phyloP scores from a whole-genome alignment of 2,329 filamentous ascomycete genomes.

The Ascochyta clinopodiicola region DNA sequence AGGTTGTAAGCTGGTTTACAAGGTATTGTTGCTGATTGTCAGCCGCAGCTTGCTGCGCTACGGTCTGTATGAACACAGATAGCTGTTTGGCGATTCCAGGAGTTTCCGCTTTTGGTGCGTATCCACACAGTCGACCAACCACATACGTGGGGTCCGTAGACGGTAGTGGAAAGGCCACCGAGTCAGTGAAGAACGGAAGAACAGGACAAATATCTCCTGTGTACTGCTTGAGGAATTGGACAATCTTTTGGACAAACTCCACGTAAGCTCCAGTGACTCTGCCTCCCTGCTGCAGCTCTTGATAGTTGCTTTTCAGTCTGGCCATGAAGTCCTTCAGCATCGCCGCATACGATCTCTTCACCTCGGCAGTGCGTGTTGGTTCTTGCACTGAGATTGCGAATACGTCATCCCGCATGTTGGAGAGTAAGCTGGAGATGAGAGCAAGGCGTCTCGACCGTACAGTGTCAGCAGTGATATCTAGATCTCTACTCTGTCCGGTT shows the following conservation, averaged over 20 bases:
- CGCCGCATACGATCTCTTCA: slow-evolving; percentile 57
- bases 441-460: slow-evolving; percentile 61
- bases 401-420: slow-evolving; percentile 64
- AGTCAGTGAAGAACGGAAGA: slow-evolving; percentile 67
- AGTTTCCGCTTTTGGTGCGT: slow-evolving; percentile 60
- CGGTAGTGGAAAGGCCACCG: slow-evolving; percentile 65
- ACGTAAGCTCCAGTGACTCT: slow-evolving; percentile 62
- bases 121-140: slow-evolving; percentile 65
- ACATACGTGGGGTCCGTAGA: slow-evolving; percentile 67
- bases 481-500: slow-evolving; percentile 46
- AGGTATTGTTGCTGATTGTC: slow-evolving; percentile 65
- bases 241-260: slow-evolving; percentile 65
- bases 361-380: slow-evolving; percentile 37
- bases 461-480: slow-evolving; percentile 59
- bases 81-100: slow-evolving; percentile 61
- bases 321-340: slow-evolving; percentile 64
- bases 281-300: slow-evolving; percentile 54
- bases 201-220: slow-evolving; percentile 63
- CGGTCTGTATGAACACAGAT: slow-evolving; percentile 64
- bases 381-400: slow-evolving; percentile 43
- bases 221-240: slow-evolving; percentile 67
- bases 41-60: slow-evolving; percentile 64
- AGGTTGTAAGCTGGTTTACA: slow-evolving; percentile 59
- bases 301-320: slow-evolving; percentile 67
- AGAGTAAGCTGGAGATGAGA: slow-evolving; percentile 62